These are phyloP conservation scores for Thelephora aurantiotincta DNA, from an alignment of 768 basidiomycete genomes.

Conservation along the genomic window DNA sequence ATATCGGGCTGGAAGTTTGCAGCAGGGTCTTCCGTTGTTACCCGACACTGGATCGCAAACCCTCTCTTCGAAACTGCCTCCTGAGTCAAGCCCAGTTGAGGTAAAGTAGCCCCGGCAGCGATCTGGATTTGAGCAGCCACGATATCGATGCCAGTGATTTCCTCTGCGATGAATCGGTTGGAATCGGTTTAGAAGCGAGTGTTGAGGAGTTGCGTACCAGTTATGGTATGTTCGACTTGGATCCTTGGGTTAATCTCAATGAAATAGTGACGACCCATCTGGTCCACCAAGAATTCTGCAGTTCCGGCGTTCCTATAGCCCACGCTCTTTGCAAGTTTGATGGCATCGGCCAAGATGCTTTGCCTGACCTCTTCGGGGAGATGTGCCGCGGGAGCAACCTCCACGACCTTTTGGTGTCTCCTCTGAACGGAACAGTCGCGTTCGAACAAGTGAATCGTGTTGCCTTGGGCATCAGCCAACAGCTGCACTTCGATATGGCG, in stretches of 20 bases:
- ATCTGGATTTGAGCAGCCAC: conserved; percentile 99
- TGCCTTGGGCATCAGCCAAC: conserved; percentile 81
- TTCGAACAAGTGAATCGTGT: conserved; percentile 96
- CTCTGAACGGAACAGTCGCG: conserved; percentile 98
- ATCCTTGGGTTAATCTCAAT: conserved; percentile 99
- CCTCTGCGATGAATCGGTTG: conserved; percentile 42
- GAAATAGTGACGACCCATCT: conserved; percentile 93
- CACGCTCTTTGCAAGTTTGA: conserved; percentile 88
- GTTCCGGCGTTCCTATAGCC: conserved; percentile 96
- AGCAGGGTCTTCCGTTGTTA: conserved; percentile 96
- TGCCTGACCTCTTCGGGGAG: conserved; percentile 84
- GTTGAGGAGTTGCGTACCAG: conserved; percentile 37
- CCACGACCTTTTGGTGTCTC: conserved; percentile 97
- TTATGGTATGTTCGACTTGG: conserved; percentile 99
- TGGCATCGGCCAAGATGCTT: conserved; percentile 79
- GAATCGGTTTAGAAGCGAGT: background rate
- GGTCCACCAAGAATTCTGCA: conserved; percentile 96
- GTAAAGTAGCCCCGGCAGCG: conserved; percentile 92
- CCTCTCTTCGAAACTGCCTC: conserved; percentile 93
- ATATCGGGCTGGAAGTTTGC: conserved; percentile 92
- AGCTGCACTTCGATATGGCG: conserved; percentile 97
- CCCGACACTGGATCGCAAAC: conserved; percentile 95
- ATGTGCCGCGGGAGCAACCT: conserved; percentile 93
- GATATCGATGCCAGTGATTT: conserved; percentile 98
- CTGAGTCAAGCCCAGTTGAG: conserved; percentile 90